These are phyloP conservation scores for Tetrahymena thermophila DNA, from an alignment of 73 alveolate species.

Conservation along the genomic window DNA sequence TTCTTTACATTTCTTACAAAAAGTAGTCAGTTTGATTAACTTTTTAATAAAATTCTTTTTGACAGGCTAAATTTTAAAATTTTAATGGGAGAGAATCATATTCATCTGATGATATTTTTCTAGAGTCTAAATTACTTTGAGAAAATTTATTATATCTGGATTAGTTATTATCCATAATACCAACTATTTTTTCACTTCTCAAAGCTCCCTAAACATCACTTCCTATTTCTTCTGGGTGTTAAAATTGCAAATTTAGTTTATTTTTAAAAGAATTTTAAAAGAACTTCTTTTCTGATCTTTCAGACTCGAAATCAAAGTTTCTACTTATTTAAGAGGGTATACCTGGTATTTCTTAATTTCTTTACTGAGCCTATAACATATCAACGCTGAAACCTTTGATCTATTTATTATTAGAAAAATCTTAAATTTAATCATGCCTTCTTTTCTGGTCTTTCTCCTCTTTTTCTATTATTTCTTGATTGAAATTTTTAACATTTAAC, in stretches of 20 bases:
- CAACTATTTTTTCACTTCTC: neutral
- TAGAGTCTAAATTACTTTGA: neutral
- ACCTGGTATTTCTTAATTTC: neutral
- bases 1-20: neutral
- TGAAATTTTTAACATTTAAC: neutral
- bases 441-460: neutral
- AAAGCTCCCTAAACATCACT: neutral
- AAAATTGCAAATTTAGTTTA: neutral
- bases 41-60: neutral
- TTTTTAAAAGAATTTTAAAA: neutral
- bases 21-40: neutral
- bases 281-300: neutral
- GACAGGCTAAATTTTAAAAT: neutral
- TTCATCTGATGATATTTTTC: neutral
- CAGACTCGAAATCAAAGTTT: neutral
- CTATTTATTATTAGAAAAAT: neutral
- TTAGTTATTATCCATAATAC: neutral
- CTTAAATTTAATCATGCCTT: neutral
- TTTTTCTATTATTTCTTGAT: neutral
- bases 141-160: neutral
- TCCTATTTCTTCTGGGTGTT: neutral
- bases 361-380: neutral
- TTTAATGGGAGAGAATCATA: neutral
- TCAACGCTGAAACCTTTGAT: neutral
- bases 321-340: neutral